Evolutionary conservation across 768 basidiomycete species (phyloP), one percentile per base, ranked within the genome.

Genomic region (Termitomyces sp.): DNA sequence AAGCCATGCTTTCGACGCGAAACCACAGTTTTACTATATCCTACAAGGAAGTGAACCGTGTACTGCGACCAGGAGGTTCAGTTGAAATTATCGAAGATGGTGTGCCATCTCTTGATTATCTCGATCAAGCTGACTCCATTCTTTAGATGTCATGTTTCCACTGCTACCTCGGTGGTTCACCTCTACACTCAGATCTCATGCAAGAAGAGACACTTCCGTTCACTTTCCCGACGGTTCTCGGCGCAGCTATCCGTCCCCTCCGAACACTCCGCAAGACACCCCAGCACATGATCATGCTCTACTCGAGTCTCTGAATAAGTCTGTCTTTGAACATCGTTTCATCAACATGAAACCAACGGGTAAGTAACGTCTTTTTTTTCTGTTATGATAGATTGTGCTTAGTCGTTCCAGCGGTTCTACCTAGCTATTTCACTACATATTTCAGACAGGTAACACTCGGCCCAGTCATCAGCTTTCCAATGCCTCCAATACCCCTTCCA

Each of bases 131-230:
- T 49, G 10, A 51, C 8, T 40, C 5, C n/a, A 40, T 43, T 16
- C 52, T 42, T 19, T 6, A 91, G 89, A 91, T 66, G 78, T 88
- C 28, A 71, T 89, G 44, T 91, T 91, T 65, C 89, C 89, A n/a
- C 72, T 71, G 4, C 76, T 91, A 37, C 88, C 89, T 21, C 79
- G 79, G 37, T 91, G 88, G 88, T 91, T 89, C 63, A 90, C 89
- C 1, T 74, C 78, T 39, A 85, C 87, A 9, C 76, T 90, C 52
- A 82, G 86, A 28, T 74, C 74, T 28, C 80, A 75, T 63, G 72
- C 79, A 21, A 67, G 74, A 59, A 74, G 78, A 49, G 66, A 76
- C 54, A 69, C 79, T 41, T 79, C 84, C 40, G 72, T 80, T 42
- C 76, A 82, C 61, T 73, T 77, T 62, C 77, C 84, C 32, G 77